Percentiles rank a stretch among this genome's conserved stretches.
Evolutionary conservation across 1,284 basidiomycete species (phyloP).

Genomic region (Laetiporus sulphureus): DNA sequence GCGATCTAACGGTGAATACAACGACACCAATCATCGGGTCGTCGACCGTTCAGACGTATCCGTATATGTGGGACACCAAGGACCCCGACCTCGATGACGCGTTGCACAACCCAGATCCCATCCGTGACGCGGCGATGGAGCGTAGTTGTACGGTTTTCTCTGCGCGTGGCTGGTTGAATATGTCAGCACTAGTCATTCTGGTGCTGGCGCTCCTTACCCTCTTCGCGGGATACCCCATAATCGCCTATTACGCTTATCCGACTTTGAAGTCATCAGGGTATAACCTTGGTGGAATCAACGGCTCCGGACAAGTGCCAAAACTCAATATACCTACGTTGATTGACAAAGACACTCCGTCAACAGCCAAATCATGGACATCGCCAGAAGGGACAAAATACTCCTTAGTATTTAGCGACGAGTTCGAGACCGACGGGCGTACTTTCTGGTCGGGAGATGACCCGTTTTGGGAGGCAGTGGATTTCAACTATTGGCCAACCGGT

Average conservation of each 20-base stretch:
- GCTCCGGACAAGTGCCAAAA: slow-evolving; percentile 61
- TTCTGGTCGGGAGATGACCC: slow-evolving; percentile 79
- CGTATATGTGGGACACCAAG: slow-evolving; percentile 62
- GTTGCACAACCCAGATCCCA: slow-evolving; percentile 69
- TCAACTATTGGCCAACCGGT: slow-evolving; percentile 78
- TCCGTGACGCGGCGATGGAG: slow-evolving; percentile 49
- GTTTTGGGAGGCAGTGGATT: slow-evolving; percentile 69
- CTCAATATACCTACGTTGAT: slow-evolving; percentile 54
- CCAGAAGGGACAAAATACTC: slow-evolving; percentile 72
- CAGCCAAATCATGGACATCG: slow-evolving; percentile 40
- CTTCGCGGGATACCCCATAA: slow-evolving; percentile 79
- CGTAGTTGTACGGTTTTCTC: slow-evolving; percentile 60
- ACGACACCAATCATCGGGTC: slow-evolving; percentile 38
- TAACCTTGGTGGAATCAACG: slow-evolving; percentile 73
- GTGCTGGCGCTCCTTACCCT: slow-evolving; percentile 55
- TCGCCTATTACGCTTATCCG: slow-evolving; percentile 39
- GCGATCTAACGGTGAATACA: slow-evolving; percentile 37
- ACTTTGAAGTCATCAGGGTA: slow-evolving; percentile 37
- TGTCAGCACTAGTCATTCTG: slow-evolving; percentile 51
- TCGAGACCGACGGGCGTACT: slow-evolving; percentile 71
- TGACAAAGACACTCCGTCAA: slow-evolving; percentile 62
- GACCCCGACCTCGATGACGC: slow-evolving; percentile 75
- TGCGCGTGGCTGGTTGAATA: slow-evolving; percentile 69
- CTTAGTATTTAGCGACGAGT: slow-evolving; percentile 91
- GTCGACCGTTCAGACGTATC: slow-evolving; percentile 30